Base-by-base conservation (phyloP, 2,329 filamentous ascomycete genomes). In the Pseudocercospora eumusae region DNA sequence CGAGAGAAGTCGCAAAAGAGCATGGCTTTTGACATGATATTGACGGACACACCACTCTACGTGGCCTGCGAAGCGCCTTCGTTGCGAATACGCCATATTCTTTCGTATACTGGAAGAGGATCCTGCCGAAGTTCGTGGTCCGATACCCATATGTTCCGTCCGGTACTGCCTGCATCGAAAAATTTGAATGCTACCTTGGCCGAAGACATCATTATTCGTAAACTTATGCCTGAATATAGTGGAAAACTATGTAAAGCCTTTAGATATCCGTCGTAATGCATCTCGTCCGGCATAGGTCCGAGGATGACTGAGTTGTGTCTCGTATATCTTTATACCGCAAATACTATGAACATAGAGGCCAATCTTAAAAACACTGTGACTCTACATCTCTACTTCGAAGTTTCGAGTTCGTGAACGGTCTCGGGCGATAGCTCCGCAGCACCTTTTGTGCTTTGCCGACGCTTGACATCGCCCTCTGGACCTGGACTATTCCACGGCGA, bases 381-480 rank as follows among this genome's bases (percentile, higher is more conserved):
- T n/a, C n/a, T n/a, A n/a, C n/a, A n/a, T n/a, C n/a, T n/a, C n/a
- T n/a, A n/a, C n/a, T n/a, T n/a, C n/a, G n/a, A n/a, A n/a, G n/a
- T 49, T 49, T 49, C 45, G 11, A 50, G 45, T 50, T 50, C 45
- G n/a, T 50, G 45, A 5, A 50, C 21, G 45, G 45, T 50, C 45
- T 50, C 45, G 2, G 45, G 45, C 15, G 45, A 50, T 8, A 50
- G 10, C 13, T 50, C 45, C 23, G 45, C 45, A 13, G 20, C 23
- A 20, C 23, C 45, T 23, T 21, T 25, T 18, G 40, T 44, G 20
- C 40, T 44, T 44, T 44, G 40, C 8, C 21, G n/a, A 23, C 45
- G 21, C 45, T 49, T 49, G 9, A 21, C 45, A 25, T 49, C 45
- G n/a, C 18, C 45, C 11, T 21, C 23, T 25, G 18, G 45, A 8